Percentiles rank a stretch among this genome's conserved stretches.
phyloP scores from a whole-genome alignment of 2,329 filamentous ascomycete species.

The Boeremia exigua region DNA sequence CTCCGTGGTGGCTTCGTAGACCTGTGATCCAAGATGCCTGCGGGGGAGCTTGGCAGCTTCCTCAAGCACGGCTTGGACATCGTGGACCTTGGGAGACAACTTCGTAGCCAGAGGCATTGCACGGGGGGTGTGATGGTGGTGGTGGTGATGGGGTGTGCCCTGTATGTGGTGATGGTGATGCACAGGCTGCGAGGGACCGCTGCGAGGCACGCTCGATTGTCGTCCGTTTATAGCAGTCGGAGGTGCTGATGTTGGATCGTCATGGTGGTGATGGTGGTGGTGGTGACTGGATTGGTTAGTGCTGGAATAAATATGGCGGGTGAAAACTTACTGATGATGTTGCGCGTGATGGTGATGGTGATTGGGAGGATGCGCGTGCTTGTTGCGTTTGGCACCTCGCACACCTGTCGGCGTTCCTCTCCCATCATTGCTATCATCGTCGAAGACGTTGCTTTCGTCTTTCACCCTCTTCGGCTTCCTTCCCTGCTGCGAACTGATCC shows the following conservation, averaged over 20 bases:
- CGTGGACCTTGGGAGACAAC: slow-evolving; percentile 68
- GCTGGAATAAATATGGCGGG: not conserved
- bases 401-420: slow-evolving; percentile 66
- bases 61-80: slow-evolving; percentile 65
- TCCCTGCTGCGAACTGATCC: slow-evolving; percentile 48
- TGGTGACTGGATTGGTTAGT: slow-evolving; percentile 61
- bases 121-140: slow-evolving; percentile 38
- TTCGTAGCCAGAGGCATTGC: slow-evolving; percentile 53
- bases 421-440: slow-evolving; percentile 69
- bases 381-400: slow-evolving; percentile 71
- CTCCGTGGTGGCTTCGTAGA: slow-evolving; percentile 75
- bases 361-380: slow-evolving; percentile 53
- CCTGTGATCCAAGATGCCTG: slow-evolving; percentile 80
- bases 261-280: slow-evolving; percentile 63
- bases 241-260: slow-evolving; percentile 42
- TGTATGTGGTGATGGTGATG: slow-evolving; percentile 51
- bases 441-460: slow-evolving; percentile 73
- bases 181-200: slow-evolving; percentile 33
- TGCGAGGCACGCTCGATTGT: slow-evolving; percentile 39
- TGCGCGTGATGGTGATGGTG: slow-evolving; percentile 66
- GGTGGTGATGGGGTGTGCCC: slow-evolving; percentile 43
- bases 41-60: slow-evolving; percentile 74
- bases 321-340: slow-evolving; percentile 57
- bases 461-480: slow-evolving; percentile 67
- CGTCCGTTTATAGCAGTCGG: slow-evolving; percentile 31